Conservation (phyloP, 495 filamentous ascomycete species). For the Jackrogersella multiformis region DNA sequence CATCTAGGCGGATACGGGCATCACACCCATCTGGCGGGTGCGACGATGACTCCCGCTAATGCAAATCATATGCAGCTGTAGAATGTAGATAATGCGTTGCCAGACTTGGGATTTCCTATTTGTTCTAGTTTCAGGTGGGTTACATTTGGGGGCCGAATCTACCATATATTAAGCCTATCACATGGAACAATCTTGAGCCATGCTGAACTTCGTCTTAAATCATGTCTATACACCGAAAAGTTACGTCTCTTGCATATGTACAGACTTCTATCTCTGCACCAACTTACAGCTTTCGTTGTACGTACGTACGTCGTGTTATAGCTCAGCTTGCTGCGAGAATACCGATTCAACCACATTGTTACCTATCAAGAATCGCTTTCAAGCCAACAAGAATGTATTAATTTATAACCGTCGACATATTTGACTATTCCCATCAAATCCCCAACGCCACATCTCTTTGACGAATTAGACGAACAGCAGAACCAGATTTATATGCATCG, state of each 20-base stretch:
- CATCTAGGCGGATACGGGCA: slow-evolving; percentile 37
- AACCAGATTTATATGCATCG: neutral
- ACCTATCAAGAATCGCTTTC: neutral
- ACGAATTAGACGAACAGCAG: neutral
- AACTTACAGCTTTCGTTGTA: slow-evolving; percentile 3
- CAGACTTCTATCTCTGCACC: neutral
- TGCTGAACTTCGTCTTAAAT: slow-evolving; percentile 5
- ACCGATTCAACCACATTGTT: neutral
- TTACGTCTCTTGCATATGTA: slow-evolving; percentile 22
- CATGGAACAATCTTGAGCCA: slow-evolving; percentile 22
- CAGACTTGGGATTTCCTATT: slow-evolving; percentile 31
- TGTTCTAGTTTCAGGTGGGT: slow-evolving; percentile 31
- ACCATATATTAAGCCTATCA: slow-evolving; percentile 37
- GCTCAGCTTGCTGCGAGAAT: neutral
- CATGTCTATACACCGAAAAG: slow-evolving; percentile 37
- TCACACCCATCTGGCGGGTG: slow-evolving; percentile 34
- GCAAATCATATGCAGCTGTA: slow-evolving; percentile 32
- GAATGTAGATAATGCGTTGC: slow-evolving; percentile 29
- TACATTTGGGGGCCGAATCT: slow-evolving; percentile 23
- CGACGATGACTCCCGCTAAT: slow-evolving; percentile 35
- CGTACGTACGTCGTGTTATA: neutral
- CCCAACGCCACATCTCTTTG: neutral
- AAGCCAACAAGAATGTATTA: too few relatives aligned
- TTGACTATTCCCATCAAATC: neutral
- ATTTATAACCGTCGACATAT: neutral